These are phyloP conservation scores for Silene noctiflora DNA, from an alignment of 179 eudicot genomes.

Conservation along the genomic window DNA sequence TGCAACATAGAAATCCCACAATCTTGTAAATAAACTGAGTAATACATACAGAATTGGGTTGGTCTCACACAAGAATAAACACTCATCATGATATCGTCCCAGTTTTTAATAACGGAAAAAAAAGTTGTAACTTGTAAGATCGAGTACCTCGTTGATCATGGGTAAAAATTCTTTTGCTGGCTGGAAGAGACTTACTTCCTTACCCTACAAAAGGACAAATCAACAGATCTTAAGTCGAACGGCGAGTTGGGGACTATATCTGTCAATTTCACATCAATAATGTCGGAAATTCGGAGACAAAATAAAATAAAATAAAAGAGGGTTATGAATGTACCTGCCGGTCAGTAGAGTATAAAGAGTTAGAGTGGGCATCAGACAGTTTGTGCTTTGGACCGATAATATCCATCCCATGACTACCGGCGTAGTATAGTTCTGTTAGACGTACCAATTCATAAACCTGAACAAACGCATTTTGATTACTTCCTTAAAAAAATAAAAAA, in stretches of 20 bases:
- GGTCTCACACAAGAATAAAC: no score
- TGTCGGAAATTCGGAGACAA: neutral
- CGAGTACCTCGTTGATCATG: slow-evolving; percentile 67
- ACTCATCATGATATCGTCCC: no score
- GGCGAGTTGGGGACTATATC: neutral
- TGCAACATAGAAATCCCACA: no score
- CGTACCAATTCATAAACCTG: slow-evolving; percentile 77
- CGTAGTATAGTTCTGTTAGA: slow-evolving; percentile 66
- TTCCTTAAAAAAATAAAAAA: neutral
- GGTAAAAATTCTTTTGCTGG: slow-evolving; percentile 84
- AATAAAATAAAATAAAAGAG: no score
- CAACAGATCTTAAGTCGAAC: neutral
- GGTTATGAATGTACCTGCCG: slow-evolving; percentile 41
- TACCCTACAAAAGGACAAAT: slow-evolving; percentile 39
- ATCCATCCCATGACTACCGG: slow-evolving; percentile 97
- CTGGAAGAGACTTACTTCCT: slow-evolving; percentile 74
- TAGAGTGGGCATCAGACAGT: slow-evolving; percentile 27
- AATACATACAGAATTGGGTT: no score
- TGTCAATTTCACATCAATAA: neutral
- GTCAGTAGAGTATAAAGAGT: slow-evolving; percentile 37
- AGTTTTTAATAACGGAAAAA: no score
- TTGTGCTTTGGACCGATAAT: slow-evolving; percentile 57
- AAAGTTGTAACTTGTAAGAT: neutral
- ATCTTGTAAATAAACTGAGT: no score
- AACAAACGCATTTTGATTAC: slow-evolving; percentile 8